Evolutionary conservation across 192 early-diverging fungal species (phyloP), one percentile per base, ranked within the genome.

Genomic region (Podila verticillata): DNA sequence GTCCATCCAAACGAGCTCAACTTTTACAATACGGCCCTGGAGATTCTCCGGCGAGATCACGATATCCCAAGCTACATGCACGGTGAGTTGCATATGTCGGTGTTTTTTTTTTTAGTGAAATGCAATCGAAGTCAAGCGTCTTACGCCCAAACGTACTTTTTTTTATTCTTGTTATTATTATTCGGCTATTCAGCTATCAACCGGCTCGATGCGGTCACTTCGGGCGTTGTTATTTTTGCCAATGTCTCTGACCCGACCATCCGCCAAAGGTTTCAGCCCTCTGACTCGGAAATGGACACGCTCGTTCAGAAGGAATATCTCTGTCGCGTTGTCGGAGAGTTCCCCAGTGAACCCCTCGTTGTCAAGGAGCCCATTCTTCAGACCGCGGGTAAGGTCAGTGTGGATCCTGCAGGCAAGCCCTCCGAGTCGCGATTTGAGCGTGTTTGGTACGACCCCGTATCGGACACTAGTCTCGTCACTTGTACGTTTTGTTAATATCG

Each of bases 1-100:
- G 77, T 80, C 26, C 77, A 80, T 28, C 77, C 77, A 15, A 80
- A 80, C 47, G 77, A 80, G 39, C 77, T 80, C 66, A 68, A 49
- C 30, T 68, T 64, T 61, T 48, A 56, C 61, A 80, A 80, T 61
- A 80, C 77, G 1, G 77, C 77, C 15, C 49, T 80, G 1, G 77
- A 80, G 47, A 80, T 80, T 8, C 77, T 80, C 7, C 65, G 77
- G 22, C 65, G 61, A 17, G 77, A 80, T 36, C 70, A 80, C 34
- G 63, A 80, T 24, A 72, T 80, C 29, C 77, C 77, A 4, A 68
- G 22, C 13, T 72, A 80, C 35, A 72, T 80, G 77, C 77, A 80
- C 57, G 75, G 75, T 66, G 65, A 60, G 63, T 60, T 12, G 24
- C 0, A 24, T 8, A 54, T n/a, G 7, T n/a, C 22, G 48, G 17